Evolutionary conservation across 2,329 filamentous ascomycete genomes (phyloP).

Genomic region (Madurella mycetomatis): DNA sequence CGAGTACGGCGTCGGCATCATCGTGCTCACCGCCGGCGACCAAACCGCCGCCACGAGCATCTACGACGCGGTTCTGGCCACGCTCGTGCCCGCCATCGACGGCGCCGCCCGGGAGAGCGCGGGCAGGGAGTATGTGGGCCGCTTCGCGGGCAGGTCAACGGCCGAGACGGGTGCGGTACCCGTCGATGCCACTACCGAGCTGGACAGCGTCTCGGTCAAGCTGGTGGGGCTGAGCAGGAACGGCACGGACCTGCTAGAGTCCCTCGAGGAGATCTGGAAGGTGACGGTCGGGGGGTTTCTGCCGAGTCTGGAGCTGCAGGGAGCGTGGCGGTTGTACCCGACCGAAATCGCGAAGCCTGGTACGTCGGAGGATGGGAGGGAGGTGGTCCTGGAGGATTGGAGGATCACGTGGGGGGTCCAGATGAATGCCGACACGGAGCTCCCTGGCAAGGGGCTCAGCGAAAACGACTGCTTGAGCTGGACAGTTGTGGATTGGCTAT

Average conservation of each 20-base stretch:
- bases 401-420: constrained; percentile 17
- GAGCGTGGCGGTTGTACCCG: constrained; percentile 11
- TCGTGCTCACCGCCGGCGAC: constrained; percentile 23
- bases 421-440: constrained; percentile 6
- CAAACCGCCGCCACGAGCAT: constrained; percentile 12
- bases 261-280: constrained; percentile 13
- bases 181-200: constrained; percentile 9
- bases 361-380: neutral
- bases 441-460: constrained; percentile 18
- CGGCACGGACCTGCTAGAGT: constrained; percentile 17
- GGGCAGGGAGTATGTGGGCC: constrained; percentile 10
- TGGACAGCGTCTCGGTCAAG: constrained; percentile 7
- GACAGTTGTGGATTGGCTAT: constrained; percentile 23
- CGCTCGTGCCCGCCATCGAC: constrained; percentile 20
- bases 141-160: constrained; percentile 7
- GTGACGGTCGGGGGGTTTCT: constrained; percentile 13
- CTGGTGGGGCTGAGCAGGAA: constrained; percentile 9
- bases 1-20: constrained; percentile 23
- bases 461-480: constrained; percentile 20
- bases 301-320: constrained; percentile 2
- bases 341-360: constrained; percentile 6
- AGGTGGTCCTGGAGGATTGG: constrained; percentile 21
- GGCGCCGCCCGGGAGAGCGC: constrained; percentile 15
- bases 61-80: constrained; percentile 15
- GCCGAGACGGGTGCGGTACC: neutral